Conservation (phyloP, 78 protist genomes). For the Polysphondylium violaceum region DNA sequence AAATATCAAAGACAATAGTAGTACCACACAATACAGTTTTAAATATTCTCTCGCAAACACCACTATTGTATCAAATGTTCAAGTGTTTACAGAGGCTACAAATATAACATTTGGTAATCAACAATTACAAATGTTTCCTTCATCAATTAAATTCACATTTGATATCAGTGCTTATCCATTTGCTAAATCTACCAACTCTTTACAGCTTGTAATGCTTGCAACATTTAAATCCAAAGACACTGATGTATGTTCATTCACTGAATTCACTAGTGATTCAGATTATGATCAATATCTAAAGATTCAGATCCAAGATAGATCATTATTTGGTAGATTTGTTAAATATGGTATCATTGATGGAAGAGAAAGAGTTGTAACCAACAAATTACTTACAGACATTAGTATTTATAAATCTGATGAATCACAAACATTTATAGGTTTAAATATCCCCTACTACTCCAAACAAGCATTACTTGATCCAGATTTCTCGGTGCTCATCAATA, state of each 20-base stretch:
- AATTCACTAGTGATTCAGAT: not conserved
- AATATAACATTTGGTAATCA: not conserved
- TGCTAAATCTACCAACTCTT: not conserved
- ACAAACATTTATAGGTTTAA: constrained; percentile 10
- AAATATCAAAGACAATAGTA: not conserved
- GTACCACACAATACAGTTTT: not conserved
- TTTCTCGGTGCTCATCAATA: constrained; percentile 17
- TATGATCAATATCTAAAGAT: not conserved
- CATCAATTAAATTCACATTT: constrained; percentile 46
- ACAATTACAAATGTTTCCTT: constrained; percentile 26
- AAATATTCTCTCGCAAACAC: not conserved
- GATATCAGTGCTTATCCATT: not conserved
- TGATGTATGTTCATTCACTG: not conserved
- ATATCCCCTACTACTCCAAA: not conserved
- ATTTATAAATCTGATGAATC: not conserved
- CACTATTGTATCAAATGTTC: not conserved
- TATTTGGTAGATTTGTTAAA: constrained; percentile 19
- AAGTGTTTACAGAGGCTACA: constrained; percentile 1
- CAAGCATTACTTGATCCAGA: constrained; percentile 8
- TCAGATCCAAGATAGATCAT: not conserved
- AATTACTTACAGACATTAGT: not conserved
- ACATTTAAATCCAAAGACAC: not conserved
- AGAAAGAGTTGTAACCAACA: not conserved
- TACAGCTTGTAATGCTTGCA: constrained; percentile 38
- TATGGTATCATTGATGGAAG: not conserved